phyloP scores from a whole-genome alignment of 805 yeast species.

The Ogataea kodamae region DNA sequence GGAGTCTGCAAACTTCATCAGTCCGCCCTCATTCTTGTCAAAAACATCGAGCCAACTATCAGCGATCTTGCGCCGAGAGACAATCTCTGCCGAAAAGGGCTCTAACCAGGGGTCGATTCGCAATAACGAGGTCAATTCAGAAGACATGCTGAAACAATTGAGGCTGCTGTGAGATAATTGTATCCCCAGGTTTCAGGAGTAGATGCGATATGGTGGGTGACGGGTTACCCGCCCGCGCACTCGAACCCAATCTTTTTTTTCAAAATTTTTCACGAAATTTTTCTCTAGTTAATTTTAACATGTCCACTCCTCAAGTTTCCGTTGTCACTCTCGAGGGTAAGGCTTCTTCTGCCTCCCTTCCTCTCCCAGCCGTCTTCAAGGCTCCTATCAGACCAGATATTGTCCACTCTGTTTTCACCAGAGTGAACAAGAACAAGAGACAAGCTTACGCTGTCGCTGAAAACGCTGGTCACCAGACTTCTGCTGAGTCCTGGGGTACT shows the following conservation, averaged over 20 bases:
- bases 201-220: no score
- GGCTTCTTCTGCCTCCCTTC: slow-evolving; percentile 76
- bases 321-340: slow-evolving; percentile 84
- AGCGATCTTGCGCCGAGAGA: slow-evolving; percentile 63
- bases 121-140: slow-evolving; percentile 26
- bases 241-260: slow-evolving; percentile 9
- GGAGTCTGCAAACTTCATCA: slow-evolving; percentile 69
- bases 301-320: slow-evolving; percentile 92
- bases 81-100: slow-evolving; percentile 68
- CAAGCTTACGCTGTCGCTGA: slow-evolving; percentile 99
- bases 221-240: slow-evolving; percentile 13
- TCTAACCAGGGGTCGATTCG: slow-evolving; percentile 82
- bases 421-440: slow-evolving; percentile 99
- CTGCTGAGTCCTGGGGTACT: slow-evolving; percentile 99
- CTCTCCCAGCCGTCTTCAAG: slow-evolving; percentile 97
- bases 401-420: slow-evolving; percentile 97
- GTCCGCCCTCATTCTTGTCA: slow-evolving; percentile 57
- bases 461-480: slow-evolving; percentile 99
- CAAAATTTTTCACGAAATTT: slow-evolving; percentile 4
- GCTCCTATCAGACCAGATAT: slow-evolving; percentile 99
- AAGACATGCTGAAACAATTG: slow-evolving; percentile 8
- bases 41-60: slow-evolving; percentile 59
- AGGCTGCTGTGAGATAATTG: no score
- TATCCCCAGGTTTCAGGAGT: no score
- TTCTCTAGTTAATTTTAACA: slow-evolving; percentile 16